phyloP scores from a whole-genome alignment of 306 rosid species.

The Acacia melanoxylon region DNA sequence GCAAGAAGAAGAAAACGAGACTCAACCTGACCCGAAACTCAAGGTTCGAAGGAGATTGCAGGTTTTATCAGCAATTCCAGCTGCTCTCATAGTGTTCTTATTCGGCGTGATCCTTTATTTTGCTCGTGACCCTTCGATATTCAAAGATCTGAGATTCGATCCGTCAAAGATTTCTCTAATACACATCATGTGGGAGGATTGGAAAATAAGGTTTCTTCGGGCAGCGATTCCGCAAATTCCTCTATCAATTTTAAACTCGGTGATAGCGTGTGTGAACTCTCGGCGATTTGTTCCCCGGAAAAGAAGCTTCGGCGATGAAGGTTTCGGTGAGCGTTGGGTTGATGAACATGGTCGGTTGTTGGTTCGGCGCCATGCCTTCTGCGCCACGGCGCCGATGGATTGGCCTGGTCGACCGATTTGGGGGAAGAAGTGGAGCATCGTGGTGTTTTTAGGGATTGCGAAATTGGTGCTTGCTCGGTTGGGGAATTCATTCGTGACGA shows the following conservation, averaged over 20 bases:
- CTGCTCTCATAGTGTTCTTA: constrained; percentile 65
- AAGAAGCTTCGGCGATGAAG: constrained; percentile 67
- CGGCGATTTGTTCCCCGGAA: constrained; percentile 79
- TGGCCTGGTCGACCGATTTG: constrained; percentile 86
- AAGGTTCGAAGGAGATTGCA: constrained; percentile 29
- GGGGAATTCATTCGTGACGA: constrained; percentile 62
- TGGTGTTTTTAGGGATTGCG: constrained; percentile 62
- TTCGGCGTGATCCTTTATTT: constrained; percentile 59
- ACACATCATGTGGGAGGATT: constrained; percentile 66
- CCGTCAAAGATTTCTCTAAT: constrained; percentile 48
- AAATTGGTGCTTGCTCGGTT: constrained; percentile 61
- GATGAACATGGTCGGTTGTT: constrained; percentile 77
- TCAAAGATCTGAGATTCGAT: constrained; percentile 51
- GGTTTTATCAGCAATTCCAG: constrained; percentile 49
- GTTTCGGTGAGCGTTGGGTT: constrained; percentile 70
- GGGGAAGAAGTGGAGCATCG: constrained; percentile 83
- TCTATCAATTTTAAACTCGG: constrained; percentile 64
- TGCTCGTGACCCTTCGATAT: constrained; percentile 57
- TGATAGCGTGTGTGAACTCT: constrained; percentile 80
- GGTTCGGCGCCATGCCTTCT: constrained; percentile 96
- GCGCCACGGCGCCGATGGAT: constrained; percentile 87
- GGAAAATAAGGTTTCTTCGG: constrained; percentile 61
- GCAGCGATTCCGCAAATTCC: constrained; percentile 86
- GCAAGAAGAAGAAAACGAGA: neutral
- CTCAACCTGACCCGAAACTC: neutral